These are phyloP conservation scores for Eucalyptus erythrocorys DNA, from an alignment of 345 rosid genomes.

Conservation along the genomic window DNA sequence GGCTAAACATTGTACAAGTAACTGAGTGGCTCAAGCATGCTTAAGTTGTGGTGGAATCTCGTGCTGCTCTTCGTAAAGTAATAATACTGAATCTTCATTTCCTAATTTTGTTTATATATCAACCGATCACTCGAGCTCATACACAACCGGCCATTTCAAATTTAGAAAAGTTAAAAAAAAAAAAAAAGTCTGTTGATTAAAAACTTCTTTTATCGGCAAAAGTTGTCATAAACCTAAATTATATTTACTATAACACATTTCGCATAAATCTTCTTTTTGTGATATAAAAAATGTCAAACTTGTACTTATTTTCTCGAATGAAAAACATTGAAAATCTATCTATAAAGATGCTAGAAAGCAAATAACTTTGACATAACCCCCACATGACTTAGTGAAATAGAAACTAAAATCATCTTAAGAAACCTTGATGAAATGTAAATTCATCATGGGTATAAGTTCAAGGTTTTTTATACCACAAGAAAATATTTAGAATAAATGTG, in stretches of 20 bases:
- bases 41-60: not conserved
- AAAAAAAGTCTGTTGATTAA: too few species aligned
- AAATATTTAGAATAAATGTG: too few species aligned
- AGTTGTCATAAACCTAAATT: not conserved
- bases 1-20: fast-evolving
- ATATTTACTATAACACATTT: not conserved
- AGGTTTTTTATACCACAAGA: not conserved
- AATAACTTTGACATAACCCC: too few species aligned
- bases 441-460: too few species aligned
- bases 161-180: too few species aligned
- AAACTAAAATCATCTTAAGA: too few species aligned
- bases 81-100: not conserved
- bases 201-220: too few species aligned
- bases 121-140: not conserved
- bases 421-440: too few species aligned
- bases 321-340: too few species aligned
- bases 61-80: not conserved
- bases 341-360: not conserved
- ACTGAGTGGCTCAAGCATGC: not conserved
- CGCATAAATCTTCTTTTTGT: too few species aligned
- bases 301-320: not conserved
- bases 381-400: too few species aligned
- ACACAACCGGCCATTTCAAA: not conserved
- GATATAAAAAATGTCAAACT: not conserved
- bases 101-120: not conserved